These are phyloP conservation scores for Solanum ahanhuiri DNA, from an alignment of 257 asterid genomes.

Conservation along the genomic window DNA sequence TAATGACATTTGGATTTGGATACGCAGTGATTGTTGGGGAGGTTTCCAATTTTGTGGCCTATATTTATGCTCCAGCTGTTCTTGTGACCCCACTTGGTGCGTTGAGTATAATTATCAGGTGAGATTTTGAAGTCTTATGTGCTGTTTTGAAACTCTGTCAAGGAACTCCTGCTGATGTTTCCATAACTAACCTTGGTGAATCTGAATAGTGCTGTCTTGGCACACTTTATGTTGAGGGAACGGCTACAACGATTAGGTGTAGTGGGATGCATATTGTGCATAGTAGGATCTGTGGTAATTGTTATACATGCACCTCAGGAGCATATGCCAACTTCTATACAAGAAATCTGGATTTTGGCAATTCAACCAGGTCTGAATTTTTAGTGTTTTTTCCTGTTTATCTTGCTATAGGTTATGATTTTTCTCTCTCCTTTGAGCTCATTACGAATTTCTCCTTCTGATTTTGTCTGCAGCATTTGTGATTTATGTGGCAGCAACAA, in stretches of 20 bases:
- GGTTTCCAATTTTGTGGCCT: conserved; percentile 73
- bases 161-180: conserved; percentile 5
- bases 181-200: conserved; percentile 21
- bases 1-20: not conserved
- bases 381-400: not conserved
- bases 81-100: conserved; percentile 95
- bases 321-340: conserved; percentile 29
- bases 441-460: not conserved
- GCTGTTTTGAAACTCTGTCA: not conserved
- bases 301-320: conserved; percentile 43
- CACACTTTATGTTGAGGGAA: conserved; percentile 35
- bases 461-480: conserved; percentile 23
- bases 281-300: conserved; percentile 35
- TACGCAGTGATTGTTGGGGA: conserved; percentile 79
- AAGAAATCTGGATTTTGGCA: conserved; percentile 38
- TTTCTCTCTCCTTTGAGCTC: not conserved
- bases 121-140: not conserved
- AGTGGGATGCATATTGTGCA: conserved; percentile 33
- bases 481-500: conserved; percentile 22
- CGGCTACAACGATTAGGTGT: conserved; percentile 23
- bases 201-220: conserved; percentile 32
- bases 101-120: conserved; percentile 84
- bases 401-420: not conserved
- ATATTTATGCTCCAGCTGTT: conserved; percentile 90
- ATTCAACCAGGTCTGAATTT: conserved; percentile 28